phyloP scores from a whole-genome alignment of 83 land plant genomes.

The Thuja plicata region DNA sequence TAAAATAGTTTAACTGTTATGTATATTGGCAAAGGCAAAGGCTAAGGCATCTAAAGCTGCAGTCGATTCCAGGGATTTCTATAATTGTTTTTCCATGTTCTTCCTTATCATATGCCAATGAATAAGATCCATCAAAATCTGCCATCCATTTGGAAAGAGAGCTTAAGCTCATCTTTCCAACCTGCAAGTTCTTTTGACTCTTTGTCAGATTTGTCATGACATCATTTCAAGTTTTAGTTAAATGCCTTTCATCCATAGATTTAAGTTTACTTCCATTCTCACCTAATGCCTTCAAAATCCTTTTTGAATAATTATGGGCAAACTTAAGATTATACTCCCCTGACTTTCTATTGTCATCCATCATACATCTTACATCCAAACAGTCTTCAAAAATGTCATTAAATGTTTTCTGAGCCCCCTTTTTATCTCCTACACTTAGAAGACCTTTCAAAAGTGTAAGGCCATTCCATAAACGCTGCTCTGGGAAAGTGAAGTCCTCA shows the following conservation, averaged over 20 bases:
- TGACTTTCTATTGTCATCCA: constrained; percentile 22
- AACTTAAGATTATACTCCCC: constrained; percentile 62
- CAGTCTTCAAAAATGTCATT: constrained; percentile 32
- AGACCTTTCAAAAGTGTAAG: constrained; percentile 23
- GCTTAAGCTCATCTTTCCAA: constrained; percentile 39
- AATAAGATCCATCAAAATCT: constrained; percentile 33
- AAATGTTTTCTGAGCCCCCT: constrained; percentile 30
- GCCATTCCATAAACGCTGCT: constrained; percentile 44
- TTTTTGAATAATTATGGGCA: constrained; percentile 49
- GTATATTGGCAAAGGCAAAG: too few species aligned
- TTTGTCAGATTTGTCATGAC: constrained; percentile 27
- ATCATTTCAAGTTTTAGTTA: constrained; percentile 16
- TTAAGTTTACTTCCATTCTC: constrained; percentile 39
- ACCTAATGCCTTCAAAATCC: constrained; percentile 39
- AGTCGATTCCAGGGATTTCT: constrained; percentile 41
- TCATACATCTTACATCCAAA: constrained; percentile 40
- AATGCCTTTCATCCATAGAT: constrained; percentile 37
- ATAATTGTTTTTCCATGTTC: constrained; percentile 8
- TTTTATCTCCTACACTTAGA: constrained; percentile 24
- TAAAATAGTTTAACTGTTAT: too few species aligned
- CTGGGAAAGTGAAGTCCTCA: constrained; percentile 55
- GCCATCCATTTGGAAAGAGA: constrained; percentile 63
- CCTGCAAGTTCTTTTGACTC: constrained; percentile 22
- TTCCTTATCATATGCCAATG: not conserved
- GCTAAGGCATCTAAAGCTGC: constrained; percentile 33